Conservation (phyloP, 2,329 filamentous ascomycete species). For the Penicillium janthinellum region DNA sequence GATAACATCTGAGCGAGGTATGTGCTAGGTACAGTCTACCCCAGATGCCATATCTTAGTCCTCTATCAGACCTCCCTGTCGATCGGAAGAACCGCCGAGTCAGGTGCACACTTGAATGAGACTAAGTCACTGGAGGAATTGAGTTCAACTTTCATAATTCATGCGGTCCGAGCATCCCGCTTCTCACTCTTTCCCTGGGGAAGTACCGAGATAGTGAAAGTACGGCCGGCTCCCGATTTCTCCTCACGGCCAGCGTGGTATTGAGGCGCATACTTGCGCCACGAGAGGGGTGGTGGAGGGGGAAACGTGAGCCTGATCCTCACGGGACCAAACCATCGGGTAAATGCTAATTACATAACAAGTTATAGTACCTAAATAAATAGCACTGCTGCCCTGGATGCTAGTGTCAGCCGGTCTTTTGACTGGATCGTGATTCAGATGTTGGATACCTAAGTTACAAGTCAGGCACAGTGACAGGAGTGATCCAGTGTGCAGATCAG, state of each 20-base stretch:
- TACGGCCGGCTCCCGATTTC: neutral
- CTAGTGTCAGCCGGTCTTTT: neutral
- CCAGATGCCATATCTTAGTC: neutral
- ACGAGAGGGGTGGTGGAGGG: neutral
- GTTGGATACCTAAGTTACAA: neutral
- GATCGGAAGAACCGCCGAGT: neutral
- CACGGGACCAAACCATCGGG: neutral
- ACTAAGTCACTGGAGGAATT: neutral
- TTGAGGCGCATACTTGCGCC: slow-evolving; percentile 13
- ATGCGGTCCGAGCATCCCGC: neutral
- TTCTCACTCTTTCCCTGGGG: neutral
- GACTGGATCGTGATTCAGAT: neutral
- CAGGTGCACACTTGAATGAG: neutral
- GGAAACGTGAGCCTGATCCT: neutral
- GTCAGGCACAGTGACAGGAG: neutral
- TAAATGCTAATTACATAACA: neutral
- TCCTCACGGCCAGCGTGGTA: slow-evolving; percentile 7
- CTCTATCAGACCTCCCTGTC: neutral
- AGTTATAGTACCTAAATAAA: neutral
- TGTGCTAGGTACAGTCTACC: neutral
- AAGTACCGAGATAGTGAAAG: neutral
- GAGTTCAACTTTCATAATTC: neutral
- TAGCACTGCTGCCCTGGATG: too few species aligned
- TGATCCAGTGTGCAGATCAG: neutral
- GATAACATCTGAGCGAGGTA: neutral